Conservation (phyloP, 1,139 yeast species). For the Debaryomyces sp. region DNA sequence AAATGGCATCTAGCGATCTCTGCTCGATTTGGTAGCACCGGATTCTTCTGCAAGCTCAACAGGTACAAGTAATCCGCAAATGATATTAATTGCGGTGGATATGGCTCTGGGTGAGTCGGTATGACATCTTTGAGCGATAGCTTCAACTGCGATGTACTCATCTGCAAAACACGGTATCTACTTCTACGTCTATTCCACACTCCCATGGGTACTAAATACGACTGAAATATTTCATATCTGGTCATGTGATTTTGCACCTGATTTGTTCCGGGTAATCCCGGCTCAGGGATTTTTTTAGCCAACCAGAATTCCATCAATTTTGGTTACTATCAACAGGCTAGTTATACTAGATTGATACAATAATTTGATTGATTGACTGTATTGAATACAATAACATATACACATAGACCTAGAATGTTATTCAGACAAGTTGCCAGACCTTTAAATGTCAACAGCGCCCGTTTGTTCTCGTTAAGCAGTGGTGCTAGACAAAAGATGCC, state of each 20-base stretch:
- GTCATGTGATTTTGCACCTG: background rate
- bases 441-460: constrained; percentile 16
- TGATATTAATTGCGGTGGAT: constrained; percentile 48
- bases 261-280: constrained; percentile 13
- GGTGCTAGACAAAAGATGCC: constrained; percentile 20
- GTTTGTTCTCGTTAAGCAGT: constrained; percentile 24
- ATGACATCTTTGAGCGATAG: constrained; percentile 48
- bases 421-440: constrained; percentile 24
- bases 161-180: background rate
- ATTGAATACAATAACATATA: background rate
- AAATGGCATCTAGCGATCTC: constrained; percentile 68
- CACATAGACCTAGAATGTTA: constrained; percentile 19
- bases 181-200: no score
- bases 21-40: constrained; percentile 48
- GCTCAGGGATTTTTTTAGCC: constrained; percentile 15
- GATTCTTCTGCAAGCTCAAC: constrained; percentile 51
- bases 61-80: constrained; percentile 56
- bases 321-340: constrained; percentile 1
- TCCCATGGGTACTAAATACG: background rate
- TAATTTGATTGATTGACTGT: background rate
- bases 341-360: background rate
- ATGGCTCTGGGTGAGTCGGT: constrained; percentile 51
- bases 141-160: constrained; percentile 26
- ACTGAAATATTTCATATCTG: background rate
- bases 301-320: constrained; percentile 23